Evolutionary conservation across 176 grass and related monocot genomes (phyloP), one percentile per base, ranked within the genome.

Genomic region (Lolium perenne): DNA sequence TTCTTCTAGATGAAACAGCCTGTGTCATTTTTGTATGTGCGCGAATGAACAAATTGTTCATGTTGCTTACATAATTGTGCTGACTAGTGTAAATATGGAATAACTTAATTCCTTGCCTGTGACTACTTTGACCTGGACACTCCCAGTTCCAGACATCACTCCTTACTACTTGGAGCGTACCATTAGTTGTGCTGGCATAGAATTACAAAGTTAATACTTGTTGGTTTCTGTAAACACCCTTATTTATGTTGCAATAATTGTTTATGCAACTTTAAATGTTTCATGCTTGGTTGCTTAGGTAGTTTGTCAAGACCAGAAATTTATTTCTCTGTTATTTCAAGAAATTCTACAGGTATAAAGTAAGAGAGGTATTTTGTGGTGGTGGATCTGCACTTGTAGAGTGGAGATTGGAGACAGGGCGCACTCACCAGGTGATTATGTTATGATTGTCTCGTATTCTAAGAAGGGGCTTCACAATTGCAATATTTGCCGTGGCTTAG

Each of bases 351-450:
- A 98, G 97, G 94, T 96, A 98, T 74, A 92, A 95, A 89, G 88
- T 95, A 90, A 92, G 80, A 32, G 88, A 98, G 60, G 58, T 92
- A 35, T 89, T 94, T 74, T 61, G 85, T 78, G 92, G 62, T 84
- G 90, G 93, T 73, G 93, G 91, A 58, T 94, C 92, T 2, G 90
- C 97, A 84, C 74, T 98, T 38, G 93, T 95, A 43, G 88, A 98
- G 71, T 95, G 97, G 97, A 95, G 86, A 92, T 23, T 95, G 80
- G 97, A 98, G 83, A 98, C 97, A 47, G 94, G 97, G 3, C 90
- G 92, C 32, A 98, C 94, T 82, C 92, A 98, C 83, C 94, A 98
- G 93, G 93, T 98, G 78, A 69, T 54, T 73, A 67, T n/a, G 6
- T 62, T 26, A 2, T 4, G 1, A 43, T 17, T 53, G 38, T 68